These are phyloP conservation scores for Trichoderma aggressivum DNA, from an alignment of 2,329 filamentous ascomycete species.

Conservation along the genomic window DNA sequence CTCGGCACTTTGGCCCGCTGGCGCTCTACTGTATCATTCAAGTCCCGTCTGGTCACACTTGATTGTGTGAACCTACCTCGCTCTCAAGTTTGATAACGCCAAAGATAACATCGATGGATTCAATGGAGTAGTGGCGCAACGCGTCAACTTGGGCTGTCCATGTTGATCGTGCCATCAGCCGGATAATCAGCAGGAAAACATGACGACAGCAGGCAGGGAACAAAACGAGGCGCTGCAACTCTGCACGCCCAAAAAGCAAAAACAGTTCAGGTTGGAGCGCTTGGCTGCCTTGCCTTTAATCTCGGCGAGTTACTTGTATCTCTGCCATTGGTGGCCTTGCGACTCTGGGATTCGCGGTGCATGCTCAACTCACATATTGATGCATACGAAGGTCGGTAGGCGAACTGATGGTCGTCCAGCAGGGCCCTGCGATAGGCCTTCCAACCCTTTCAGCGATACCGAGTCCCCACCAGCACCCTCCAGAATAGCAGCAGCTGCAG, in stretches of 20 bases:
- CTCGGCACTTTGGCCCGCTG: neutral
- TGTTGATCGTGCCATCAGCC: neutral
- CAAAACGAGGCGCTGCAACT: neutral
- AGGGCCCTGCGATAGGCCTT: neutral
- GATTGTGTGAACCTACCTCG: too few species aligned
- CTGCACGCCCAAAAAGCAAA: neutral
- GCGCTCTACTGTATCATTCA: too few species aligned
- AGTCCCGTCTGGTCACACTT: too few species aligned
- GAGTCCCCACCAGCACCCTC: neutral
- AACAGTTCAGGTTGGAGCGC: neutral
- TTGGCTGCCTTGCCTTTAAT: neutral
- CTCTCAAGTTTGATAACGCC: too few species aligned
- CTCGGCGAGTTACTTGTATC: neutral
- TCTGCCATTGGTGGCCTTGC: conserved; percentile 8
- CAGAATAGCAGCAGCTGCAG: neutral
- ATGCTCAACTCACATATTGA: neutral
- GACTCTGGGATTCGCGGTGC: neutral
- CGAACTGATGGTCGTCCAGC: neutral
- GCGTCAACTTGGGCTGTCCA: neutral
- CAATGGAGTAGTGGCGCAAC: too few species aligned
- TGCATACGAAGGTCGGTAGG: neutral
- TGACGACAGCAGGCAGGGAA: neutral
- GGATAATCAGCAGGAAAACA: neutral
- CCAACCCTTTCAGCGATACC: neutral
- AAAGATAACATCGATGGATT: too few species aligned